These are phyloP conservation scores for Rhizopus arrhizus DNA, from an alignment of 371 early-diverging fungal genomes.

Conservation along the genomic window DNA sequence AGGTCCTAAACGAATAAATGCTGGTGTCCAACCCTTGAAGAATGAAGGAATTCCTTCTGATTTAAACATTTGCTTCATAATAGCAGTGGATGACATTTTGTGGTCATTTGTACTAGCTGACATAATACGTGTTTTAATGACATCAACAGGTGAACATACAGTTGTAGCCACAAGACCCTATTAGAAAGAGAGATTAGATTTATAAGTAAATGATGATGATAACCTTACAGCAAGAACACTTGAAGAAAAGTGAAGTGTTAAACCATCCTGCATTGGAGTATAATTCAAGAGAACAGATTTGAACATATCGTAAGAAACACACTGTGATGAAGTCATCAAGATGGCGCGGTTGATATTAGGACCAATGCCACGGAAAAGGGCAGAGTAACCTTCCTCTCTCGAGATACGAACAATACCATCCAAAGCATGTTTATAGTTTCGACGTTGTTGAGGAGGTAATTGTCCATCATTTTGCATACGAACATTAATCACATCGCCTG, in stretches of 20 bases:
- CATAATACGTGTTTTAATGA: slow-evolving; percentile 91
- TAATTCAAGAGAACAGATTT: slow-evolving; percentile 67
- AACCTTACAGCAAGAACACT: slow-evolving; percentile 73
- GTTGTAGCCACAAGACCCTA: slow-evolving; percentile 90
- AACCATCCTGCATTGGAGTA: slow-evolving; percentile 63
- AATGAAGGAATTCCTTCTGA: slow-evolving; percentile 78
- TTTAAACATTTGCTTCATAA: slow-evolving; percentile 60
- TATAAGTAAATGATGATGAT: too few relatives aligned
- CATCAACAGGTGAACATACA: slow-evolving; percentile 84
- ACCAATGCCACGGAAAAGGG: slow-evolving; percentile 72
- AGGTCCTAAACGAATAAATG: slow-evolving; percentile 80
- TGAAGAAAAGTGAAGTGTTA: slow-evolving; percentile 72
- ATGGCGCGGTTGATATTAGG: slow-evolving; percentile 79
- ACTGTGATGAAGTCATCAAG: slow-evolving; percentile 78
- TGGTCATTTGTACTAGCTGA: slow-evolving; percentile 46
- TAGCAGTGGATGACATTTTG: slow-evolving; percentile 44
- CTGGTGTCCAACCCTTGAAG: slow-evolving; percentile 89
- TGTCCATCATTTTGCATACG: slow-evolving; percentile 85
- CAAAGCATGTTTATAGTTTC: slow-evolving; percentile 77
- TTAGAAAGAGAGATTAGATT: not conserved
- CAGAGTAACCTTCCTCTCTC: slow-evolving; percentile 65
- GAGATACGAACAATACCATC: slow-evolving; percentile 73
- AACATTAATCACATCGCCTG: slow-evolving; percentile 85
- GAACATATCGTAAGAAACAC: slow-evolving; percentile 74
- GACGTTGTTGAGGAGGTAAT: slow-evolving; percentile 60